Percentiles rank a stretch among this genome's conserved stretches.
phyloP scores from a whole-genome alignment of 495 filamentous ascomycete genomes.

The Lepraria neglecta region DNA sequence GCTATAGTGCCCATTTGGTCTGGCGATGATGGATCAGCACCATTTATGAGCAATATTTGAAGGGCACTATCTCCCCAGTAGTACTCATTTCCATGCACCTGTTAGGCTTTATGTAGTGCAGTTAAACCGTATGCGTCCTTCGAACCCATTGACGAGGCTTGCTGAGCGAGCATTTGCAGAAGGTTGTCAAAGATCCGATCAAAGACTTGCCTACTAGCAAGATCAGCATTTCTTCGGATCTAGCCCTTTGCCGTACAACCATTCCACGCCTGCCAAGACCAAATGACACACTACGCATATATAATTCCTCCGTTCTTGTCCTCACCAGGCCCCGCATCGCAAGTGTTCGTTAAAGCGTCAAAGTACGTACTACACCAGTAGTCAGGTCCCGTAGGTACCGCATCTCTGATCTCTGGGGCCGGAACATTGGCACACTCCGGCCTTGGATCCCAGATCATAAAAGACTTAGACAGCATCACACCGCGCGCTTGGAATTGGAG shows the following conservation, averaged over 20 bases:
- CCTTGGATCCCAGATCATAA: slow-evolving; percentile 5
- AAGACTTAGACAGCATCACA: background rate
- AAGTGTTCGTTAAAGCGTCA: slow-evolving; percentile 1
- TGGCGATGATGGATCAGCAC: slow-evolving; percentile 1
- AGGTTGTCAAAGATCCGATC: no score
- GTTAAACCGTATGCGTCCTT: no score
- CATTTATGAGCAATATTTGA: slow-evolving; percentile 1
- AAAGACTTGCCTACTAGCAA: background rate
- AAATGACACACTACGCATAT: slow-evolving; percentile 7
- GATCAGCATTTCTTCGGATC: background rate
- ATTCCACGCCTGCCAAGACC: background rate
- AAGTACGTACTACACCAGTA: slow-evolving; percentile 5
- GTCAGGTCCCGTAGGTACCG: slow-evolving; percentile 1
- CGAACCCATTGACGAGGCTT: no score
- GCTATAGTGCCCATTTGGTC: background rate
- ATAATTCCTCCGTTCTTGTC: slow-evolving; percentile 8
- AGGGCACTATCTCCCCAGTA: background rate
- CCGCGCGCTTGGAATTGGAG: background rate
- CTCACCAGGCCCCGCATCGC: slow-evolving; percentile 1
- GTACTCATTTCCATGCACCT: no score
- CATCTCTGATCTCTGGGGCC: slow-evolving; percentile 1
- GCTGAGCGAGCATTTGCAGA: no score
- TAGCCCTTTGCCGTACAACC: background rate
- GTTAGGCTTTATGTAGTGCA: no score
- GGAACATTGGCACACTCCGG: slow-evolving; percentile 2